phyloP scores from a whole-genome alignment of 164 flowering plant species.

The Macadamia tetraphylla region DNA sequence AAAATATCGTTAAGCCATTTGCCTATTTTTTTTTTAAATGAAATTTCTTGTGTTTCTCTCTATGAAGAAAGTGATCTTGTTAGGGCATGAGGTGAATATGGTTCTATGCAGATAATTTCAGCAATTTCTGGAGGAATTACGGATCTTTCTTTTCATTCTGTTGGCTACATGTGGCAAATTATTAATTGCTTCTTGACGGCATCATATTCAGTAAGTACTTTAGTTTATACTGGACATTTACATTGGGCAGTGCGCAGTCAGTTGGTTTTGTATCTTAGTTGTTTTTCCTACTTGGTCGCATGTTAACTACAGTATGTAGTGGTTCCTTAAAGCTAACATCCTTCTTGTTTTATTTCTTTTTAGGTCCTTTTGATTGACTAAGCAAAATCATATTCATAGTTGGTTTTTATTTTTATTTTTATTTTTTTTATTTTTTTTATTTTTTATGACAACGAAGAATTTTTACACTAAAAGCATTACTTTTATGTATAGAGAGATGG shows the following conservation, averaged over 20 bases:
- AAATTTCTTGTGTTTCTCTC: no score
- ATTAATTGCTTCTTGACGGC: constrained; percentile 92
- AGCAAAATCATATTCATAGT: no score
- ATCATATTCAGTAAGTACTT: constrained; percentile 86
- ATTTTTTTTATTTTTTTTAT: no score
- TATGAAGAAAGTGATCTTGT: no score
- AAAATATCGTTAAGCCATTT: no score
- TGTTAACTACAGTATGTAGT: not conserved
- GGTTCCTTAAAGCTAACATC: not conserved
- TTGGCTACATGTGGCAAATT: constrained; percentile 92
- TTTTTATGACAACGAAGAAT: no score
- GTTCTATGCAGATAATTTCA: constrained; percentile 73
- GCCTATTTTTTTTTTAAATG: no score
- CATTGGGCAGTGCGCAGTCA: not conserved
- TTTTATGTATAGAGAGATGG: no score
- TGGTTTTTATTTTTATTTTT: no score
- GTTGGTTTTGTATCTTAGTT: not conserved
- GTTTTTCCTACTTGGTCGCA: not conserved
- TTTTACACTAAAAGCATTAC: no score
- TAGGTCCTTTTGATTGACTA: no score
- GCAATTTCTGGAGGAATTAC: constrained; percentile 95
- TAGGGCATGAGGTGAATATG: constrained; percentile 8
- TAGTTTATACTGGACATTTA: constrained; percentile 1
- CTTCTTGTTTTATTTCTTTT: not conserved
- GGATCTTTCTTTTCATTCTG: constrained; percentile 83